Conservation (phyloP, 2,329 filamentous ascomycete genomes). For the Colletotrichum destructivum region DNA sequence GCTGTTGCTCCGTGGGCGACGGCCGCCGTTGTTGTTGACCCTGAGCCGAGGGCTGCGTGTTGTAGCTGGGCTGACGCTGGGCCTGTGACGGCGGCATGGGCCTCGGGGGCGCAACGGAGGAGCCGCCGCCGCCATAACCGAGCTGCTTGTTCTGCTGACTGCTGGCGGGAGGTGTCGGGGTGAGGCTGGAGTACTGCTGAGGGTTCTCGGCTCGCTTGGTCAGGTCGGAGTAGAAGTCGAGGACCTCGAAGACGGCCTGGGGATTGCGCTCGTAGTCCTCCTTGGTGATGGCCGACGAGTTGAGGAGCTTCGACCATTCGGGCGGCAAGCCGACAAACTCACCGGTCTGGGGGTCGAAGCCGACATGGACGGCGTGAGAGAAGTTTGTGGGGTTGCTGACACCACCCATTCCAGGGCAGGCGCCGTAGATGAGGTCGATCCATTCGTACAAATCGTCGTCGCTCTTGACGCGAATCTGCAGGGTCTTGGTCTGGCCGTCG, state of each 20-base stretch:
- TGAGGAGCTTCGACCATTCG: constrained; percentile 97
- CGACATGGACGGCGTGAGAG: constrained; percentile 95
- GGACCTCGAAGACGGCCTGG: constrained; percentile 84
- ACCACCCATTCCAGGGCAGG: constrained; percentile 96
- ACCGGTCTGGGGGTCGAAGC: constrained; percentile 94
- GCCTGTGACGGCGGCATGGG: constrained; percentile 68
- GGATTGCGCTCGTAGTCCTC: constrained; percentile 99
- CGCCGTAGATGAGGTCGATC: constrained; percentile 98
- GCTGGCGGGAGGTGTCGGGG: constrained; percentile 74
- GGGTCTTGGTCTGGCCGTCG: constrained; percentile 84
- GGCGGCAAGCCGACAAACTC: constrained; percentile 94
- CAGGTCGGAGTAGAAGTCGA: constrained; percentile 89
- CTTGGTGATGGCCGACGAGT: constrained; percentile 96
- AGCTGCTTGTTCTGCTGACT: constrained; percentile 74
- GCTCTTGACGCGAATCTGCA: constrained; percentile 93
- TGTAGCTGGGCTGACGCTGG: constrained; percentile 62
- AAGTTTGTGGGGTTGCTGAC: constrained; percentile 99
- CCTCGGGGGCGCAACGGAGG: constrained; percentile 77
- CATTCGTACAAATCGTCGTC: constrained; percentile 98
- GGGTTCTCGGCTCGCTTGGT: constrained; percentile 83
- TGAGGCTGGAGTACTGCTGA: constrained; percentile 76
- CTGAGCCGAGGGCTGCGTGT: constrained; percentile 53
- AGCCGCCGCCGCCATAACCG: constrained; percentile 69
- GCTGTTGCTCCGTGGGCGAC: constrained; percentile 61
- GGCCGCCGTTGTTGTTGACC: constrained; percentile 61